Base-by-base conservation (phyloP, 192 early-diverging fungal species). In the Chytriomyces sp. region DNA sequence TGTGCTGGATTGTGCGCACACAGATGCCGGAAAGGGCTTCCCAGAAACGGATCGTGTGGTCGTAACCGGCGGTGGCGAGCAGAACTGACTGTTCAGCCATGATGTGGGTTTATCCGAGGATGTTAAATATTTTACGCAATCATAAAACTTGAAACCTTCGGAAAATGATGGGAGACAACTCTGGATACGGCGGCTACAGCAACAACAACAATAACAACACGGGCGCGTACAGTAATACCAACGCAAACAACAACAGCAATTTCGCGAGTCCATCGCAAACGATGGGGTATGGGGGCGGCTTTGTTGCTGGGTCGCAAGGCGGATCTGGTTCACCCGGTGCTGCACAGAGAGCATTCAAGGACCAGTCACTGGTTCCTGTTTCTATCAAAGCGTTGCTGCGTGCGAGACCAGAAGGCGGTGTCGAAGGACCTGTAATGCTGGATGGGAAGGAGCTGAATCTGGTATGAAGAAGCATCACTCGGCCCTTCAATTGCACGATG, bases 321-420 rank as follows among this genome's bases (percentile, higher is more conserved):
- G 71, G 57, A 11, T 28, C 23, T 43, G 71, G 47, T 24, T 69
- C 68, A 50, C 68, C 68, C 7, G 65, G 65, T 9, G 13, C 11
- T 11, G 47, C 26, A 4, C 26, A 18, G 49, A 69, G 53, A 50
- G 50, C 8, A 44, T 75, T 75, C 49, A 49, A 72, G 11, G 85
- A 88, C 76, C 91, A 94, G 66, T 88, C 91, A 1, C 84, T 95
- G 13, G 89, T 93, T 23, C 93, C 94, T 20, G 92, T 97, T 23
- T 94, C 93, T 13, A 90, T 95, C 79, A 93, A 93, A 78, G 93
- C 94, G 79, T 80, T 97, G 8, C 35, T 80, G 6, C 78, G 80
- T 18, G 83, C 89, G 5, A 77, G 79, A 0, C 78, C 48, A 9
- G 71, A 84, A 48, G 74, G 82, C 6, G 78, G 86, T 23, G 77